Evolutionary conservation across 352 stramenopile species (phyloP).

Genomic region (Pythium coloratum): DNA sequence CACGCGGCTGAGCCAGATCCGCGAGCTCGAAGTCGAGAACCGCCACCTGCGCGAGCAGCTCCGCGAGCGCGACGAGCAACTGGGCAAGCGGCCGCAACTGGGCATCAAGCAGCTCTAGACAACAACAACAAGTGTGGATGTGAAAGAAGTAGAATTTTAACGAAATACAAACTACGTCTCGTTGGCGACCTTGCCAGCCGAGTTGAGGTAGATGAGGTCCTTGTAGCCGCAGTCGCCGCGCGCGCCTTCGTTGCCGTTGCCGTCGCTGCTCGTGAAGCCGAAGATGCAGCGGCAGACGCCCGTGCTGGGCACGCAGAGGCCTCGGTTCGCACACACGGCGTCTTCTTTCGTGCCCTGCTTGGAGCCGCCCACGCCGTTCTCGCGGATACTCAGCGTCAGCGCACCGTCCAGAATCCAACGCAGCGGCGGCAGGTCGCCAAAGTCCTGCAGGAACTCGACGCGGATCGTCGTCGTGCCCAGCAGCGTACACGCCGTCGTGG

Average conservation of each 20-base stretch:
- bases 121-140: not conserved
- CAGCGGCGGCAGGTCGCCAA: slow-evolving; percentile 60
- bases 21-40: slow-evolving; percentile 71
- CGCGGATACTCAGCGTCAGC: slow-evolving; percentile 46
- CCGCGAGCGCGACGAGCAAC: slow-evolving; percentile 41
- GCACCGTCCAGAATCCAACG: slow-evolving; percentile 69
- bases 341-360: slow-evolving; percentile 67
- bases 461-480: slow-evolving; percentile 56
- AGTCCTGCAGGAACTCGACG: slow-evolving; percentile 67
- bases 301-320: slow-evolving; percentile 48
- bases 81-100: slow-evolving; percentile 13
- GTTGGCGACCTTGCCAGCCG: slow-evolving; percentile 61
- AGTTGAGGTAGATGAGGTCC: slow-evolving; percentile 72
- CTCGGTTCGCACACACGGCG: slow-evolving; percentile 57
- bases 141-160: slow-evolving; percentile 11
- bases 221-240: slow-evolving; percentile 91
- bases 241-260: slow-evolving; percentile 73
- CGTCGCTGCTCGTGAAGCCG: slow-evolving; percentile 81
- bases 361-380: slow-evolving; percentile 47
- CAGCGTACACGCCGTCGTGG: slow-evolving; percentile 39
- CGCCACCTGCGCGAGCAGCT: slow-evolving; percentile 47
- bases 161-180: slow-evolving; percentile 29
- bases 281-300: slow-evolving; percentile 64
- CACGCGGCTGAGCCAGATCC: slow-evolving; percentile 71
- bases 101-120: slow-evolving; percentile 22